Base-by-base conservation (phyloP, 179 eudicot species). In the Heliamphora pulchella region DNA sequence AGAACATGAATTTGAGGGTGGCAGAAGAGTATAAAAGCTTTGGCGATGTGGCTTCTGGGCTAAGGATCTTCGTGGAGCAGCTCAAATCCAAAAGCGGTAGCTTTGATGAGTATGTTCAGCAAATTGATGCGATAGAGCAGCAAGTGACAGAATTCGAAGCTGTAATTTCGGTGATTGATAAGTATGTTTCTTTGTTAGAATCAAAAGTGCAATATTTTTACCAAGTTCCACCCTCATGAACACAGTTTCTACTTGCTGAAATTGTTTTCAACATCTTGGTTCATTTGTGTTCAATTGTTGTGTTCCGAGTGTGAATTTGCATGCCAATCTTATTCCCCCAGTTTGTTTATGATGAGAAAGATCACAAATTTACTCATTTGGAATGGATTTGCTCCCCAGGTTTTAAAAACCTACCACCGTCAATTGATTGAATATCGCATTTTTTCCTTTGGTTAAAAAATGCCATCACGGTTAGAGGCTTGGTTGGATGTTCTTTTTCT, bases 131-230 rank as follows among this genome's bases (percentile, higher is more conserved):
- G 73, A 91, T 96, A 82, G 99, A 96, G 80, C 81, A 88, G 74
- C 99, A 96, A 79, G 98, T 96, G 31, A 96, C 96, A 22, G 96
- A 94, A 85, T 88, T 93, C 53, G 99, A 96, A 90, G 99, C 93
- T 84, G 98, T 92, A 11, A 91, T 96, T 53, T 91, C 98, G 1
- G 87, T 96, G 98, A 96, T 96, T 8, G 94, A 94, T 82, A 89
- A 88, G 83, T 88, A 93, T 13, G 98, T 92, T 22, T 84, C 91
- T 46, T 76, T 91, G 89, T 77, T 94, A 83, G 99, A 96, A 85
- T 86, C 89, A 43, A 94, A 92, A 84, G 91, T 96, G 62, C 91
- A 86, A 59, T 87, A 89, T 81, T 89, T 90, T 22, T 88, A 88
- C 86, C 93, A 81, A 20, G 76, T 72, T 81, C 90, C 96, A 10